phyloP scores from a whole-genome alignment of 257 asterid species.

The Forsythia suspensa region DNA sequence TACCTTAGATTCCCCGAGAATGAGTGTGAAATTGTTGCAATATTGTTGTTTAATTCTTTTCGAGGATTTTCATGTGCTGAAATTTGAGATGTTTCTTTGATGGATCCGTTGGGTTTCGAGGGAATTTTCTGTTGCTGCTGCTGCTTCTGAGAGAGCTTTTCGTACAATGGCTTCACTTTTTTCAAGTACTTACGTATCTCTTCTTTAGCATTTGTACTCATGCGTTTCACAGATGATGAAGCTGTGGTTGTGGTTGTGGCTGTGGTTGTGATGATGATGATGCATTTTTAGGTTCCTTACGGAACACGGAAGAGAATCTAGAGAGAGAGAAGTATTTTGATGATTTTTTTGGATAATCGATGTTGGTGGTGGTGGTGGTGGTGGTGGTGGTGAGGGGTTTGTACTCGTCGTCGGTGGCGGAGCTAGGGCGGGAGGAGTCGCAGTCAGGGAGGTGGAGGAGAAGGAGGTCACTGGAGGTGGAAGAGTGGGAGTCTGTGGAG shows the following conservation, averaged over 20 bases:
- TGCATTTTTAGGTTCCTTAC: constrained; percentile 40
- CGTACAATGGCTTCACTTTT: constrained; percentile 77
- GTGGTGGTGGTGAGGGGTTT: constrained; percentile 37
- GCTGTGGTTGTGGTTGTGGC: not conserved
- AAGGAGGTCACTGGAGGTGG: constrained; percentile 38
- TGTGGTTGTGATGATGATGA: not conserved
- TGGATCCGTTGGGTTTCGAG: constrained; percentile 16
- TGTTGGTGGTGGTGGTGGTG: not conserved
- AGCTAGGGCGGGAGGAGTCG: constrained; percentile 77
- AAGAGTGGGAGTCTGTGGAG: constrained; percentile 57
- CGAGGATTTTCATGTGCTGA: not conserved
- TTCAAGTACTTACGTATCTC: constrained; percentile 69
- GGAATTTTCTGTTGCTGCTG: constrained; percentile 31
- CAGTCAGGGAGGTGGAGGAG: constrained; percentile 44
- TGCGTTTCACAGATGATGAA: constrained; percentile 46
- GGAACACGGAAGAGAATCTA: constrained; percentile 77
- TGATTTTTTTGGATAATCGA: constrained; percentile 23
- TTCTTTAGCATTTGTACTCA: constrained; percentile 65
- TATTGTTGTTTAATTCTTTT: constrained; percentile 4
- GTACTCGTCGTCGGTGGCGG: constrained; percentile 64
- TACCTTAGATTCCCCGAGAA: constrained; percentile 75
- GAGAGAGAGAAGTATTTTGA: constrained; percentile 65
- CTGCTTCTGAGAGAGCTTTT: constrained; percentile 63
- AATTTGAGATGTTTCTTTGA: constrained; percentile 7
- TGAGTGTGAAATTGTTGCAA: constrained; percentile 37